Evolutionary conservation across 371 early-diverging fungal species (phyloP), one percentile per base, ranked within the genome.

Genomic region (Mucor circinelloides): DNA sequence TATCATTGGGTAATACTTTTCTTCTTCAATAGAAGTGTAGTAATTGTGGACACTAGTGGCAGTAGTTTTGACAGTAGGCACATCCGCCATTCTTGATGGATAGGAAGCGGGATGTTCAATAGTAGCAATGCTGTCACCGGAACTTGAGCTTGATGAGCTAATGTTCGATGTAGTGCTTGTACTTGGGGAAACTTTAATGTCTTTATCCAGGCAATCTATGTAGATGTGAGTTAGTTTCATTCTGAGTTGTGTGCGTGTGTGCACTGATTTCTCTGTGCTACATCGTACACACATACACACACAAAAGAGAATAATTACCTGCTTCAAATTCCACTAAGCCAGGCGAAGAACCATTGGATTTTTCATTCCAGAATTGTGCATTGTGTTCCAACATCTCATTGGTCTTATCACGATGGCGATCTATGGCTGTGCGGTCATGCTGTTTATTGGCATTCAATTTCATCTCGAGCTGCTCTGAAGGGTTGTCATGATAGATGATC

Each of bases 341-440:
- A 50, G 57, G 10, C 10, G n/a, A 56, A 27, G 56, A 56, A 21
- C 12, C 6, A 31, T 34, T 58, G 31, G 6, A 23, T 12, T 64
- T 61, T 40, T 54, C 60, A 42, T 60, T 69, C 83, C 83, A 82
- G 13, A 78, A 67, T 55, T 76, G 69, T 46, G 83, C 80, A 71
- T 83, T 78, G 19, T 73, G 66, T 59, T 78, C 67, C 13, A 83
- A 38, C 79, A 78, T 83, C 57, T 75, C 76, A 32, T 42, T 72
- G 27, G 73, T 80, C 28, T 72, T 76, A n/a, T 66, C 70, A 28
- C 66, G 72, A 65, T 83, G 79, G 52, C 69, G 74, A 64, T 80
- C 73, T 42, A 83, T 79, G 71, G 76, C 67, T 54, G 67, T 67
- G 31, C 64, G 66, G 30, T 69, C 48, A 50, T 68, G 55, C 13